phyloP scores from a whole-genome alignment of 2,329 filamentous ascomycete species.

The Emydomyces testavorans region DNA sequence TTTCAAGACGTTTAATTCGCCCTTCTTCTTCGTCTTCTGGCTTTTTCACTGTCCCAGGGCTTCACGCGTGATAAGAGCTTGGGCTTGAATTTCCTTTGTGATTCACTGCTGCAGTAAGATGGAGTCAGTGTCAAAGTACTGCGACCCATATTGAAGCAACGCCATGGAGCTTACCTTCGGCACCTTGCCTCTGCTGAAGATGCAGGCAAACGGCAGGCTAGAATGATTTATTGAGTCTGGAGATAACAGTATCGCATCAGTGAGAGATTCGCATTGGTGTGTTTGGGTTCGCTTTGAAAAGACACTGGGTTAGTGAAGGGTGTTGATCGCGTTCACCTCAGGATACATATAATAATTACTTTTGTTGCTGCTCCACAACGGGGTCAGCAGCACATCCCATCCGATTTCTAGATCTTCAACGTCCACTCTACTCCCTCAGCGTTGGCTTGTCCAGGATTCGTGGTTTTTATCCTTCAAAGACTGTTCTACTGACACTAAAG shows the following conservation, averaged over 20 bases:
- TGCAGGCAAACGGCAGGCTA: not conserved
- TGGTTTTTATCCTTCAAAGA: not conserved
- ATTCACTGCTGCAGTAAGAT: slow-evolving; percentile 1
- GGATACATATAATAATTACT: slow-evolving; percentile 9
- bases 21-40: not conserved
- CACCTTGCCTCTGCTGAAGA: not conserved
- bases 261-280: slow-evolving; percentile 1
- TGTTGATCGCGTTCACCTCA: slow-evolving; percentile 3
- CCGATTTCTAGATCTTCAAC: slow-evolving; percentile 7
- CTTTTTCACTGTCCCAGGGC: not conserved
- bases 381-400: slow-evolving; percentile 11
- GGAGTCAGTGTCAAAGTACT: slow-evolving; percentile 7
- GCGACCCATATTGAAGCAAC: not conserved
- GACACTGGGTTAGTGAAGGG: not conserved
- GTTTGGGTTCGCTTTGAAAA: not conserved
- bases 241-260: not conserved
- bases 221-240: not conserved
- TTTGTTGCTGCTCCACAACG: slow-evolving; percentile 8
- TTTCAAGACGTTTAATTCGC: not conserved
- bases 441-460: not conserved
- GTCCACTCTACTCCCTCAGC: slow-evolving; percentile 4
- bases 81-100: not conserved
- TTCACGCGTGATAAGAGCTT: slow-evolving; percentile 8
- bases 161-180: slow-evolving; percentile 1
- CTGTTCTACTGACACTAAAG: not conserved